Conservation (phyloP, 2,329 filamentous ascomycete genomes). For the Pyrenophora teres region DNA sequence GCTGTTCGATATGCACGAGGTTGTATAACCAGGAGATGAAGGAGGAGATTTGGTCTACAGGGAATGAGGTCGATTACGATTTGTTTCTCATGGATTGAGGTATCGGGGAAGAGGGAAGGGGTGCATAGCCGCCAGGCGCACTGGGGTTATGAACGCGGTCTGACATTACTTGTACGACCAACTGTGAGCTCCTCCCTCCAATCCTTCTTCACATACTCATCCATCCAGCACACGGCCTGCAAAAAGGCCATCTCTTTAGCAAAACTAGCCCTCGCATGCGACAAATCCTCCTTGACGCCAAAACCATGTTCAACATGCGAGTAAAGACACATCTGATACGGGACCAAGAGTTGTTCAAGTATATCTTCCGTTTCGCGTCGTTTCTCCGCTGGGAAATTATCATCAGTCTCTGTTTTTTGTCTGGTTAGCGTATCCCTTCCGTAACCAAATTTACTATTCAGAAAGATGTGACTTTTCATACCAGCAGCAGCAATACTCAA, state of each 20-base stretch:
- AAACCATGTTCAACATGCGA: conserved; percentile 76
- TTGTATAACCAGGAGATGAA: background rate
- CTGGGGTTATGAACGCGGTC: no score
- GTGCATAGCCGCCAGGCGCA: no score
- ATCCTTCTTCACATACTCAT: conserved; percentile 59
- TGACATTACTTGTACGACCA: no score
- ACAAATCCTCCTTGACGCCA: conserved; percentile 68
- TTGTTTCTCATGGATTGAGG: no score
- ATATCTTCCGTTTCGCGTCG: conserved; percentile 64
- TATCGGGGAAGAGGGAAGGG: no score
- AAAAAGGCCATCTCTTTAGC: conserved; percentile 81
- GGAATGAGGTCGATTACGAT: no score
- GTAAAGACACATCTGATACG: conserved; percentile 80
- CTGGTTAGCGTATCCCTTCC: no score
- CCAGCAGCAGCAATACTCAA: conserved; percentile 66
- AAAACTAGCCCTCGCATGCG: conserved; percentile 63
- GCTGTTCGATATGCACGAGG: background rate
- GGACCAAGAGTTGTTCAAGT: conserved; percentile 57
- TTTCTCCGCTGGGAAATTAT: conserved; percentile 61
- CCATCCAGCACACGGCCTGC: conserved; percentile 80
- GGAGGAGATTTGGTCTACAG: no score
- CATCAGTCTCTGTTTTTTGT: conserved; percentile 58
- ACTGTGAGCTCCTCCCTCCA: no score
- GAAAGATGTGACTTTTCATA: conserved; percentile 27
- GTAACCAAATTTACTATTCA: no score